Percentiles rank a stretch among this genome's conserved stretches.
Evolutionary conservation across 2,329 filamentous ascomycete species (phyloP).

Genomic region (Escovopsis sp.): DNA sequence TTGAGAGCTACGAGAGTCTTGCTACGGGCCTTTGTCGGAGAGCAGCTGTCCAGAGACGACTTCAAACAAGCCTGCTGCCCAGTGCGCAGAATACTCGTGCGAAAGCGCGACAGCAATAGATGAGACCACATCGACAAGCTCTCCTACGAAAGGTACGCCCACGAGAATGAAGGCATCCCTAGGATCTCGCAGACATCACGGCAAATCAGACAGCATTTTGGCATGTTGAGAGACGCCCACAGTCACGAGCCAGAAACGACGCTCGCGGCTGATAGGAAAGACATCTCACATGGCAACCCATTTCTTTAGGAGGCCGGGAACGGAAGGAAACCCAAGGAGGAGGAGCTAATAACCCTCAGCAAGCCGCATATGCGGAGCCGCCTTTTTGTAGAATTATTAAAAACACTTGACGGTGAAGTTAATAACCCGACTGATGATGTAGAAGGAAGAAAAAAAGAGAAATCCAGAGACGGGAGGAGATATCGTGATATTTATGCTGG

Average conservation of each 20-base stretch:
- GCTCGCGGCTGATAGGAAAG: conserved; percentile 29
- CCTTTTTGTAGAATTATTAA: conserved; percentile 26
- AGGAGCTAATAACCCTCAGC: conserved; percentile 33
- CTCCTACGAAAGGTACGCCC: too few species aligned
- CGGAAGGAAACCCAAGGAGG: conserved; percentile 36
- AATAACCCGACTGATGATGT: conserved; percentile 30
- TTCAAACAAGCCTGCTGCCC: too few species aligned
- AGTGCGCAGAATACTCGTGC: too few species aligned
- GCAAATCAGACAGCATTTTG: too few species aligned
- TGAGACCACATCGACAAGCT: too few species aligned
- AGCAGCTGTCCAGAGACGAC: too few species aligned
- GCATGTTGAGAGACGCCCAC: conserved; percentile 23
- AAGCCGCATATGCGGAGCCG: conserved; percentile 38
- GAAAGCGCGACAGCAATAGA: too few species aligned
- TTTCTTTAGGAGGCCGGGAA: conserved; percentile 35
- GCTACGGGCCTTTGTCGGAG: too few species aligned
- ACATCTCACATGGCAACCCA: conserved; percentile 25
- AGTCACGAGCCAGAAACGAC: conserved; percentile 28
- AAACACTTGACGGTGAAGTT: conserved; percentile 36
- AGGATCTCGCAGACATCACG: too few species aligned
- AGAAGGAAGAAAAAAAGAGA: conserved; percentile 18
- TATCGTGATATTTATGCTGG: conserved; percentile 7
- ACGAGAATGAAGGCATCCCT: too few species aligned
- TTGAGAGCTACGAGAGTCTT: too few species aligned
- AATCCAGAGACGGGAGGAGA: conserved; percentile 3